Base-by-base conservation (phyloP, 805 yeast species). In the Spathaspora arborariae region DNA sequence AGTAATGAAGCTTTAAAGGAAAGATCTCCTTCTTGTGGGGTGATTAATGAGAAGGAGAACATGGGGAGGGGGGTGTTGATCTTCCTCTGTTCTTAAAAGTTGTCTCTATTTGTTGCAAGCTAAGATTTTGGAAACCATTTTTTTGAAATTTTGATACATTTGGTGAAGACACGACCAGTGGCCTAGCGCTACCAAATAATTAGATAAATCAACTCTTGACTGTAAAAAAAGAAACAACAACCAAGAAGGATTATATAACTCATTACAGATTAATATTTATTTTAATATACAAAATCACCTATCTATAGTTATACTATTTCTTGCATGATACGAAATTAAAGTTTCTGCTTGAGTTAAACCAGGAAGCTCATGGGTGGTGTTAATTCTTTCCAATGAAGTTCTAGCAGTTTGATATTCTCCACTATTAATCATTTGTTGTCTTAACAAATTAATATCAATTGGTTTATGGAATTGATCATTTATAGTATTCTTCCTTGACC, bases 321-420 rank as follows among this genome's bases (percentile, higher is more conserved):
- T 58, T 5, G 72, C 64, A 49, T 72, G 76, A 47, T 68, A 70
- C 10, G 73, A 65, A 43, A 76, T 56, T 42, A 76, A 63, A 4
- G 75, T 70, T 54, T 74, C 78, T 6, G 80, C 80, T 46, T 72
- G 75, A 2, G 77, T 69, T 44, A 76, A 63, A 8, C 81, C 81
- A 0, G 79, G 79, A 36, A 76, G 57, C 21, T 72, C 75, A 47
- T 74, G 79, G 4, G 77, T 66, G 4, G 80, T 70, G 38, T 63
- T 56, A 26, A 75, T 63, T 52, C 78, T 60, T 18, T 68, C 68
- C 42, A 75, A 59, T 2, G 75, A 71, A 41, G 56, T 60, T 41
- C 69, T 51, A 2, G 62, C 58, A 11, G 68, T 57, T 38, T 58
- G 57, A 45, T 64, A 65, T 50, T 71, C 74, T 9, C 76, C 76